These are phyloP conservation scores for Paramyrothecium roridum DNA, from an alignment of 2,329 filamentous ascomycete species.

Conservation along the genomic window DNA sequence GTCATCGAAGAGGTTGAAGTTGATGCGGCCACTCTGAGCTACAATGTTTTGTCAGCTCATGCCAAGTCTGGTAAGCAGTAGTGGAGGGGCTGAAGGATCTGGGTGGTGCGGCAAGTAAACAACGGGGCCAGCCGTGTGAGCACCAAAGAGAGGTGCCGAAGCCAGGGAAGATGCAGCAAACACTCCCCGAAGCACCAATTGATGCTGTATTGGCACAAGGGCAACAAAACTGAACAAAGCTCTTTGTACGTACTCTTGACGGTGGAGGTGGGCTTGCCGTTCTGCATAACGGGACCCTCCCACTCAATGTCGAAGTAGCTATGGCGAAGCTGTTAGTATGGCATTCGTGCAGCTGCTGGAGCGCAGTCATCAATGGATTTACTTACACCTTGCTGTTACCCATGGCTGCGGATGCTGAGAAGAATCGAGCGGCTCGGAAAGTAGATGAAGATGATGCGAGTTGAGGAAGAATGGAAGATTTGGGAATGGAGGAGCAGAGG, in stretches of 20 bases:
- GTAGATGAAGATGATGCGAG: slow-evolving; percentile 37
- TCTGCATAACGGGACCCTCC: slow-evolving; percentile 69
- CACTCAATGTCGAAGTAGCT: slow-evolving; percentile 72
- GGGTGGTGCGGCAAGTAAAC: neutral
- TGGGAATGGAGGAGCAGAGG: slow-evolving; percentile 34
- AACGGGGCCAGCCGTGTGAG: neutral
- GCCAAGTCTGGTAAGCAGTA: neutral
- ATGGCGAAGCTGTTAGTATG: slow-evolving; percentile 10
- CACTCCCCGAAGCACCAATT: neutral
- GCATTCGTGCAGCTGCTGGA: neutral
- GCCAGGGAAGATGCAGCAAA: neutral
- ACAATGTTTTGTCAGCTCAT: slow-evolving; percentile 14
- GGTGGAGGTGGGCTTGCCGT: slow-evolving; percentile 49
- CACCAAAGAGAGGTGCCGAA: neutral
- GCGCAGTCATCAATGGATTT: neutral
- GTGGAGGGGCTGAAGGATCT: neutral
- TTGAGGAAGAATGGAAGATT: slow-evolving; percentile 38
- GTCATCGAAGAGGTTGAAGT: slow-evolving; percentile 84
- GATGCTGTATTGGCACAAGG: neutral
- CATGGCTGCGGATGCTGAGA: slow-evolving; percentile 69
- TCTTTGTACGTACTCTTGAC: slow-evolving; percentile 54
- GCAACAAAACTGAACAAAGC: neutral
- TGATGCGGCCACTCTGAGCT: slow-evolving; percentile 78
- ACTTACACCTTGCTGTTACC: slow-evolving; percentile 64
- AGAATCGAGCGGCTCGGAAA: slow-evolving; percentile 38